These are phyloP conservation scores for Globisporangium rhizosaccharum DNA, from an alignment of 352 stramenopile species.

Conservation along the genomic window DNA sequence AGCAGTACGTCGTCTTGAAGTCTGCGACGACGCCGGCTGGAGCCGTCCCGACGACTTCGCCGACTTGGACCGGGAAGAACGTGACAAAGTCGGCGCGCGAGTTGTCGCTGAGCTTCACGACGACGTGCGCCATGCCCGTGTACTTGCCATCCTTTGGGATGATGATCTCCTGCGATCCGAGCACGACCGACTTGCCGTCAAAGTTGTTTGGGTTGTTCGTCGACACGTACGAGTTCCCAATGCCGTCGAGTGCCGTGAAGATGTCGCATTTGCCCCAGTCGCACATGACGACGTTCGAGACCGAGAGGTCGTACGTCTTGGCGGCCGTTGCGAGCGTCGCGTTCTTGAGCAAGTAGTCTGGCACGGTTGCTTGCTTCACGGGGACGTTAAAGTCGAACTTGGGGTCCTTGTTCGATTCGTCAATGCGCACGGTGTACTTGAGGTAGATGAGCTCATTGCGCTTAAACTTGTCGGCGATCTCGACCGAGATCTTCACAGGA, in stretches of 20 bases:
- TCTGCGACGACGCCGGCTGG: constrained; percentile 44
- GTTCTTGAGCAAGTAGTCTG: constrained; percentile 30
- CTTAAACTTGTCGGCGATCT: constrained; percentile 40
- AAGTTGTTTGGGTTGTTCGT: constrained; percentile 76
- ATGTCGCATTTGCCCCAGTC: constrained; percentile 70
- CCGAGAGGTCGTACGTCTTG: constrained; percentile 45
- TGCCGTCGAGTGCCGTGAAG: constrained; percentile 43
- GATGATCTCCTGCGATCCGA: constrained; percentile 58
- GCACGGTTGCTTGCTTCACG: constrained; percentile 36
- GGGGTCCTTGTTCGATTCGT: constrained; percentile 30
- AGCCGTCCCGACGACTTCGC: constrained; percentile 47
- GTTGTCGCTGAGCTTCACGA: constrained; percentile 59
- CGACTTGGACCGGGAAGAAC: constrained; percentile 75
- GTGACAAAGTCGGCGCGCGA: constrained; percentile 70
- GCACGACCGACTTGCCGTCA: constrained; percentile 36
- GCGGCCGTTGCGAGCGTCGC: constrained; percentile 22
- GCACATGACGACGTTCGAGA: constrained; percentile 74
- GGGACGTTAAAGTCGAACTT: constrained; percentile 55
- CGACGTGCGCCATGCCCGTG: constrained; percentile 66
- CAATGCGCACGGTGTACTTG: constrained; percentile 60
- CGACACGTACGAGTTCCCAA: constrained; percentile 50
- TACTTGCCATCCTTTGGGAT: constrained; percentile 78
- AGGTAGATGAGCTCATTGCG: constrained; percentile 48
- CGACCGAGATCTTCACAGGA: constrained; percentile 61
- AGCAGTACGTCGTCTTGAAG: constrained; percentile 74